Conservation (phyloP, 257 asterid species). For the Sherardia arvensis region DNA sequence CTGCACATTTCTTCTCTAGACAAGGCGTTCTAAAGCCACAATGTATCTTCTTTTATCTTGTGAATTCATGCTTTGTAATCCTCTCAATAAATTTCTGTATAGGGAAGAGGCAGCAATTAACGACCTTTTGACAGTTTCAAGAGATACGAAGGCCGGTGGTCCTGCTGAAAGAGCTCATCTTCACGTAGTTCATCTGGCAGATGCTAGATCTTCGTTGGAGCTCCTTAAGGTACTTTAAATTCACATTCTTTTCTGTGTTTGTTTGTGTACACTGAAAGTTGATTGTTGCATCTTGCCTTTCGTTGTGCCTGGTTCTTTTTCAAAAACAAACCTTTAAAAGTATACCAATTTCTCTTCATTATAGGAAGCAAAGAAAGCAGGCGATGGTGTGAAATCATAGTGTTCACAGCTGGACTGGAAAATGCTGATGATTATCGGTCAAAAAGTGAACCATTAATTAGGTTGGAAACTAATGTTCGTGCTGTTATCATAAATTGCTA, state of each 20-base stretch:
- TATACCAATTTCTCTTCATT: background rate
- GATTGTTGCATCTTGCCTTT: background rate
- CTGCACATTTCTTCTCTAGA: background rate
- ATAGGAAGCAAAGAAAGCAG: slow-evolving; percentile 76
- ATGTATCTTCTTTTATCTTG: background rate
- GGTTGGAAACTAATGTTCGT: too few species aligned
- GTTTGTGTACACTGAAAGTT: background rate
- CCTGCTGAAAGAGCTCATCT: slow-evolving; percentile 92
- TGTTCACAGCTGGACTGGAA: too few species aligned
- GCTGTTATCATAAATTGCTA: too few species aligned
- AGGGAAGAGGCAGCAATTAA: slow-evolving; percentile 93
- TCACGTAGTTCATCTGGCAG: slow-evolving; percentile 87
- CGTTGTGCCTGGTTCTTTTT: background rate
- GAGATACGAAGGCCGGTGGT: slow-evolving; percentile 65
- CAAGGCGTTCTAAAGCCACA: background rate
- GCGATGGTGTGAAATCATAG: slow-evolving; percentile 79
- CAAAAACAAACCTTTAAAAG: background rate
- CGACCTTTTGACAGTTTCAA: slow-evolving; percentile 55
- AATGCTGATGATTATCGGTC: too few species aligned
- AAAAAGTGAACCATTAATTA: too few species aligned
- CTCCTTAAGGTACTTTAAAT: slow-evolving; percentile 60
- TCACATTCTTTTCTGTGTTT: background rate
- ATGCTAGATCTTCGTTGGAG: slow-evolving; percentile 68
- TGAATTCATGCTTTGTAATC: background rate
- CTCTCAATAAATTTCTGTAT: background rate